Base-by-base conservation (phyloP, 805 yeast species). In the Pichia californica region DNA sequence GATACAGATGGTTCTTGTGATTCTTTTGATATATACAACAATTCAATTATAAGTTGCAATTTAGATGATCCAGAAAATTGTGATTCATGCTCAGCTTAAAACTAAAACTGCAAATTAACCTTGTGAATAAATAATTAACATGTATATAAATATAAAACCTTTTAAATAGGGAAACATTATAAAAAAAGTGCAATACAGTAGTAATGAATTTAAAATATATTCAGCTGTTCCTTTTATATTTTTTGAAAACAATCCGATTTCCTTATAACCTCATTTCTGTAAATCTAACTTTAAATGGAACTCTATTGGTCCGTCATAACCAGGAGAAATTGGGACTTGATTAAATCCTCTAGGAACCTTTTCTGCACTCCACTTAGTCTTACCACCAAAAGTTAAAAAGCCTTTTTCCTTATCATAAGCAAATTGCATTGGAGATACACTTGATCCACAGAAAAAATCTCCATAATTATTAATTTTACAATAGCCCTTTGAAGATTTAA, bases 401-500 rank as follows among this genome's bases (percentile, higher is more conserved):
- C 71, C 67, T 1, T 70, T 64, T 14, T 63, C 67, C 29, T 68
- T 66, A 36, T 76, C 74, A 49, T 67, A 71, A 36, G 73, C 75
- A 58, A 85, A 85, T 55, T 83, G 88, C 43, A 71, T 67, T 27
- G 79, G 70, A 28, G 61, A 49, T 8, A 60, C 49, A 10, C 57
- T 54, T 33, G 55, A 51, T 27, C 59, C 56, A 47, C 71, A 66
- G 7, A 44, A 41, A 7, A 67, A 54, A 7, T 56, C 51, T 2
- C 63, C 64, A 6, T 45, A 49, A 1, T 44, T 35, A 41, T 55
- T 62, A 3, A 81, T 50, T 2, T 79, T 81, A 66, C 97, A 89
- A 47, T 68, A 74, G 0, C 97, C 97, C 53, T 74, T 78, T 31
- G 86, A 76, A 1, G 93, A 74, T 47, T 71, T 71, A 36, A 89